Evolutionary conservation across 2,329 filamentous ascomycete species (phyloP).

Genomic region (Botrytis fabae): DNA sequence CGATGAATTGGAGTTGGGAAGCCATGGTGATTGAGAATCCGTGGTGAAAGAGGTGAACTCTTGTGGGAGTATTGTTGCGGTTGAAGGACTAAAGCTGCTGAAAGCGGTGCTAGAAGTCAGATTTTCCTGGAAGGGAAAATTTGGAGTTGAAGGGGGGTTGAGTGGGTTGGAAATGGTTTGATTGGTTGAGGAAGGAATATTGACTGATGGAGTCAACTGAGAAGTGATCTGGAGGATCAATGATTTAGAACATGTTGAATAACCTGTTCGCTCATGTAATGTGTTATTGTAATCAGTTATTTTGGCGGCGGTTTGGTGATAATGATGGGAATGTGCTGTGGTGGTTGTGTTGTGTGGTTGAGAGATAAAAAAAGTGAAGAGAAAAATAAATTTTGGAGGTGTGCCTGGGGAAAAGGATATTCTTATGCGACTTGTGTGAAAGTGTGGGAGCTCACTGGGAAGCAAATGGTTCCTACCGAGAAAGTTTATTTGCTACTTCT

Average conservation of each 20-base stretch:
- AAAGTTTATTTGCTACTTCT: neutral
- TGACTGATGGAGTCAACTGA: conserved; percentile 20
- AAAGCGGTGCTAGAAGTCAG: conserved; percentile 68
- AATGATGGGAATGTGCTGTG: neutral
- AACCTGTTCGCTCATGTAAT: neutral
- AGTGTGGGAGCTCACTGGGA: neutral
- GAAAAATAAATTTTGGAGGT: neutral
- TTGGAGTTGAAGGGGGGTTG: conserved; percentile 52
- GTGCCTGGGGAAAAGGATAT: neutral
- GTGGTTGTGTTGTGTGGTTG: neutral
- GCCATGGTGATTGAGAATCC: conserved; percentile 79
- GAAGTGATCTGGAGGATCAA: conserved; percentile 9
- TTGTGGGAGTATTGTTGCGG: conserved; percentile 62
- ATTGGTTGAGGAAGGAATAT: conserved; percentile 10
- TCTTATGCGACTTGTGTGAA: conserved; percentile 6
- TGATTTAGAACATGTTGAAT: conserved; percentile 20
- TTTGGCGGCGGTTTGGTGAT: neutral
- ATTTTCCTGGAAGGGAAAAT: conserved; percentile 57
- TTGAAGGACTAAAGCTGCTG: conserved; percentile 56
- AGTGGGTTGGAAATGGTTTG: conserved; percentile 10
- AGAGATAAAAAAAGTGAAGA: neutral
- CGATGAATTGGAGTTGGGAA: conserved; percentile 62
- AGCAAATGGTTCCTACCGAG: neutral
- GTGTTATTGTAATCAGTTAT: neutral
- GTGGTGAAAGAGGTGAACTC: conserved; percentile 78